Evolutionary conservation across 1,284 basidiomycete genomes (phyloP), one percentile per base, ranked within the genome.

Genomic region (Retiboletus flavoniger): DNA sequence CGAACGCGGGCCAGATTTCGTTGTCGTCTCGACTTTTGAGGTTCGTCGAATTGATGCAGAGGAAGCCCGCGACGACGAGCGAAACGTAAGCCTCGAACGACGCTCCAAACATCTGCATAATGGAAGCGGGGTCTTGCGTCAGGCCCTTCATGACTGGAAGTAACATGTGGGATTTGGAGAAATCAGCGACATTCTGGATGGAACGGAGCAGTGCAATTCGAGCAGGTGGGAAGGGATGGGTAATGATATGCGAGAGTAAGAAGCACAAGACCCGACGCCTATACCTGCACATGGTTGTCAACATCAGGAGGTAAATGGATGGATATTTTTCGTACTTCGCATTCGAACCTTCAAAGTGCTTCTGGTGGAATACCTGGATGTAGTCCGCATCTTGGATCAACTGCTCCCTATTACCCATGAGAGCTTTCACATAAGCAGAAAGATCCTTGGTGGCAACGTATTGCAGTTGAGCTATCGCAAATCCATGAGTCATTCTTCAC

Each of bases 241-340:
- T 82, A 35, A 83, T 78, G 47, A 89, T 78, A 69, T 98, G 96
- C 3, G 95, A 96, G 14, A 92, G 72, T 2, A 98, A 70, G 72
- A 82, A 96, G 66, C 88, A 93, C 35, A 93, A 67, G 44, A 95
- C 75, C 11, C 84, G 81, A 57, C 85, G 83, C 63, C 88, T 92
- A 71, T 89, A 87, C 52, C 89, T 93, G 53, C 38, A 53, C 14
- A 44, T 10, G 39, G 62, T 3, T 13, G n/a, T 63, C 47, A 63
- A 4, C 32, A 19, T 47, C 59, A 14, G 57, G 39, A 21, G 19
- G 51, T 9, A 47, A 24, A 44, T 4, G 11, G 7, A 41, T 11
- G 31, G 8, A 35, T 16, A 17, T 17, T 53, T 35, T 17, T 72
- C 81, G 58, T 63, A 92, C 87, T 81, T 78, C 7, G 76, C 65